These are phyloP conservation scores for Ophiostoma novo-ulmi DNA, from an alignment of 2,329 filamentous ascomycete species.

Conservation along the genomic window DNA sequence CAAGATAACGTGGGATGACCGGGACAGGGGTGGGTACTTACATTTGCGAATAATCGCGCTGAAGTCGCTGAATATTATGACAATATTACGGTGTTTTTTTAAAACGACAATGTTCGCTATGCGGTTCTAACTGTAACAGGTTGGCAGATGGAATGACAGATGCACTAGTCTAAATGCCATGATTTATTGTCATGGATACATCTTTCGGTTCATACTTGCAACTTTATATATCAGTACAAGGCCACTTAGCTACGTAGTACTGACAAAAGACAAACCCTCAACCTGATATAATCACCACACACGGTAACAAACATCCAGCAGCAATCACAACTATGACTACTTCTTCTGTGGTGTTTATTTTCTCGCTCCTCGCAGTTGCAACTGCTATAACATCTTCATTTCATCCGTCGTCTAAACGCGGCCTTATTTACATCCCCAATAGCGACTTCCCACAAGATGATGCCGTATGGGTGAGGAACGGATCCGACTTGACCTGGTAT, in stretches of 20 bases:
- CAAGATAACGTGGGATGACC: not conserved
- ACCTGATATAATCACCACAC: no score
- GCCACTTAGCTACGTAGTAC: not conserved
- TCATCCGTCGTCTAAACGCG: slow-evolving; percentile 56
- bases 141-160: no score
- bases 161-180: no score
- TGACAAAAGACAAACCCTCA: no score
- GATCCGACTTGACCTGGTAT: slow-evolving; percentile 69
- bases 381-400: slow-evolving; percentile 30
- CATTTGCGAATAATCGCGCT: no score
- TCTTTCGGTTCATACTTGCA: not conserved
- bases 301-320: not conserved
- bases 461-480: slow-evolving; percentile 53
- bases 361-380: not conserved
- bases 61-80: no score
- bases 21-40: not conserved
- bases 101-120: no score
- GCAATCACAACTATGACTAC: not conserved
- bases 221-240: not conserved
- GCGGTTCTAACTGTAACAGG: no score
- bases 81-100: no score
- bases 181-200: no score
- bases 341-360: not conserved
- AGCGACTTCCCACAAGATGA: slow-evolving; percentile 54
- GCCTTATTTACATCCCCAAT: slow-evolving; percentile 63